phyloP scores from a whole-genome alignment of 768 basidiomycete genomes.

The Suillus luteus region DNA sequence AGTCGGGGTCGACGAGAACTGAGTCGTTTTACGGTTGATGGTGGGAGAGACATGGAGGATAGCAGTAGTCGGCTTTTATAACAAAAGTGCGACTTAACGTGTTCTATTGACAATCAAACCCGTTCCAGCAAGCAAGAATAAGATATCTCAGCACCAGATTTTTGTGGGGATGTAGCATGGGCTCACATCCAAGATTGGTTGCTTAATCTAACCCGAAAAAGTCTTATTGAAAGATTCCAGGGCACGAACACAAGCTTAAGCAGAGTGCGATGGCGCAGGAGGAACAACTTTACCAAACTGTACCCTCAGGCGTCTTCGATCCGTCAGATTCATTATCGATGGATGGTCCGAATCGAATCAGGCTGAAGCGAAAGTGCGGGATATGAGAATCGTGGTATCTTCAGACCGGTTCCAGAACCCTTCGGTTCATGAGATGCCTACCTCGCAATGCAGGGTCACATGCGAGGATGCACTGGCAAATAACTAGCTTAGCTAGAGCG shows the following conservation, averaged over 20 bases:
- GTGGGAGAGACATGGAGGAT: constrained; percentile 18
- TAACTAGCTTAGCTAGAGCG: too few relatives aligned
- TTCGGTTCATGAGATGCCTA: not conserved
- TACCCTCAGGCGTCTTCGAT: constrained; percentile 20
- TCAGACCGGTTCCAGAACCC: not conserved
- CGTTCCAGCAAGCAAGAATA: constrained; percentile 13
- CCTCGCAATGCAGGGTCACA: not conserved
- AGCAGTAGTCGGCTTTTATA: constrained; percentile 8
- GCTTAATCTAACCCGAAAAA: constrained; percentile 36
- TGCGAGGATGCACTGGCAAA: not conserved
- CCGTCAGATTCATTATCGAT: constrained; percentile 10
- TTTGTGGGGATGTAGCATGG: constrained; percentile 10
- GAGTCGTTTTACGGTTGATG: constrained; percentile 5
- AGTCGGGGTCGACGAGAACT: not conserved
- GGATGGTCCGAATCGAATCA: constrained; percentile 1
- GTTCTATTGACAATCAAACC: constrained; percentile 19
- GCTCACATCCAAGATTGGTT: constrained; percentile 23
- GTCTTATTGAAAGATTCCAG: constrained; percentile 31
- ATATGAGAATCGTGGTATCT: not conserved
- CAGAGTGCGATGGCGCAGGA: constrained; percentile 17
- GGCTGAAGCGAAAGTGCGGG: constrained; percentile 5
- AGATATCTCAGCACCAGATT: constrained; percentile 12
- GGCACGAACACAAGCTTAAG: constrained; percentile 21
- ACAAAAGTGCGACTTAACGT: constrained; percentile 16
- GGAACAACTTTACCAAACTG: constrained; percentile 29